These are phyloP conservation scores for Blastocystis sp. DNA, from an alignment of 352 stramenopile species.

Conservation along the genomic window DNA sequence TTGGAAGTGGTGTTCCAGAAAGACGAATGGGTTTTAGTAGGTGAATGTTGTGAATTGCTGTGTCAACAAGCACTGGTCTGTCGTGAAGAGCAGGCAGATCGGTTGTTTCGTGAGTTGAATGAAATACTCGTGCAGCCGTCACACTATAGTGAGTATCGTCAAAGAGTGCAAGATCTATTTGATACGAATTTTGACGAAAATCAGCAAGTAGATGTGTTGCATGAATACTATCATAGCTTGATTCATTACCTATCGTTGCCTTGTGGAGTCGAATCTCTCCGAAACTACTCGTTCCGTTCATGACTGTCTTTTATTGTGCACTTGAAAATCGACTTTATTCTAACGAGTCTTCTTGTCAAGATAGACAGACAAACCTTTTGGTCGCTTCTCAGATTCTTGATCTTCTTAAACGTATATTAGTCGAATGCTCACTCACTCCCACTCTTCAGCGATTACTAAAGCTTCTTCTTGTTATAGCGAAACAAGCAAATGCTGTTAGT, in stretches of 20 bases:
- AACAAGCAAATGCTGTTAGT: constrained; percentile 20
- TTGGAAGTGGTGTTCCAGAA: not conserved
- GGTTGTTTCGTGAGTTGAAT: not conserved
- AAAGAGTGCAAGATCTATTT: not conserved
- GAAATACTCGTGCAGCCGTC: not conserved
- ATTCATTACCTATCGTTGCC: not conserved
- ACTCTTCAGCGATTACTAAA: not conserved
- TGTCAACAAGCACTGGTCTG: not conserved
- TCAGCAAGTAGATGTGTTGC: not conserved
- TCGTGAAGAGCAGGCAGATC: not conserved
- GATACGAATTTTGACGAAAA: not conserved
- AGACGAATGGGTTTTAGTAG: not conserved
- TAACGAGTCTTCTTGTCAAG: not conserved
- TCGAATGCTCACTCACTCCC: not conserved
- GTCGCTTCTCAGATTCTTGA: not conserved
- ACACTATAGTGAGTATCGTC: not conserved
- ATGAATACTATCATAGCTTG: not conserved
- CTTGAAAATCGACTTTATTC: not conserved
- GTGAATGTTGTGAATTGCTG: not conserved
- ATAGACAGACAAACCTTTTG: not conserved
- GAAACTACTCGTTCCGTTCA: not conserved
- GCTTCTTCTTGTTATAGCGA: not conserved
- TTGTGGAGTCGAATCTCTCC: not conserved
- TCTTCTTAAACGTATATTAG: not conserved
- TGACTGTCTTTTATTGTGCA: not conserved